These are phyloP conservation scores for Fraxinus quadrangulata DNA, from an alignment of 257 asterid species.

Conservation along the genomic window DNA sequence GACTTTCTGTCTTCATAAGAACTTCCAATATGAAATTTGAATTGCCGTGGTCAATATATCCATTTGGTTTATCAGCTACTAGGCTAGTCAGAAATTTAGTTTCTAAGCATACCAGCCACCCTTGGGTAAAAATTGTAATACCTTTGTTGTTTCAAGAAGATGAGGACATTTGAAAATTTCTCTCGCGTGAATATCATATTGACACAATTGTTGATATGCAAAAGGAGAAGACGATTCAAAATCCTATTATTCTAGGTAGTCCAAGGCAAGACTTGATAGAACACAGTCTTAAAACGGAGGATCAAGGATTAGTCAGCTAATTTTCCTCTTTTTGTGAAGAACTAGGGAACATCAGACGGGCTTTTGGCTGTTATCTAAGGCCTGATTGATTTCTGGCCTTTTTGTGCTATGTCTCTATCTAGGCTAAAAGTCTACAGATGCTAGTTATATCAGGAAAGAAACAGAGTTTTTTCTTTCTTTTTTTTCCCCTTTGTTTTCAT, in stretches of 20 bases:
- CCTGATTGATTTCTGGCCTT: background rate
- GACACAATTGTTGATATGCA: background rate
- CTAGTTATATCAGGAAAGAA: background rate
- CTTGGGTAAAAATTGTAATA: background rate
- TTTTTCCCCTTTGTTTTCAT: too few species aligned
- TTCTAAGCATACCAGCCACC: background rate
- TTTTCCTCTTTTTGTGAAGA: background rate
- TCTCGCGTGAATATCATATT: background rate
- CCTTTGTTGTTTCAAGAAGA: background rate
- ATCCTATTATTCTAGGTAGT: background rate
- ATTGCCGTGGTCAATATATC: background rate
- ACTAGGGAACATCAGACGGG: background rate
- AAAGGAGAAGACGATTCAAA: background rate
- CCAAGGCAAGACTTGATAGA: background rate
- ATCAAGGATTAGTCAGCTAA: background rate
- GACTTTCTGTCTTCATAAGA: background rate
- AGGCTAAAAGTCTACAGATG: background rate
- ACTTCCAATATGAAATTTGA: background rate
- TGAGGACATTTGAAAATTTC: background rate
- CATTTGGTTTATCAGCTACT: background rate
- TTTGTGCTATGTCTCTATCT: too few species aligned
- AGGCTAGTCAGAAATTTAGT: background rate
- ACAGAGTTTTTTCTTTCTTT: too few species aligned
- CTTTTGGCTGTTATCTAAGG: background rate
- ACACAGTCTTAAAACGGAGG: background rate